phyloP scores from a whole-genome alignment of 2,329 filamentous ascomycete species.

The Herpotrichia juniperi region DNA sequence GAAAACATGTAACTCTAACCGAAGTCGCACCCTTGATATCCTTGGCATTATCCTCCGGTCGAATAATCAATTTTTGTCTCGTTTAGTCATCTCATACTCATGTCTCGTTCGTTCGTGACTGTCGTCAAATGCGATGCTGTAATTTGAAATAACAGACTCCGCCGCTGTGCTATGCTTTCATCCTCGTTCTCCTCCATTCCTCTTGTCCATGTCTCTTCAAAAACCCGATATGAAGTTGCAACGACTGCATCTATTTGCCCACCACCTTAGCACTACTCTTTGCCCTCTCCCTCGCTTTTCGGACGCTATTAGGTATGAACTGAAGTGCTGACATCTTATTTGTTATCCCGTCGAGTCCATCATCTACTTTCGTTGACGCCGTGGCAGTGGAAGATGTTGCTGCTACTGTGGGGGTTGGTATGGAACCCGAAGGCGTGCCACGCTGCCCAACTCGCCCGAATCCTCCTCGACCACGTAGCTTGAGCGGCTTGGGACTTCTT shows the following conservation, averaged over 20 bases:
- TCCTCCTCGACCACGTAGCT: conserved; percentile 26
- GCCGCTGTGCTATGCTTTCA: no score
- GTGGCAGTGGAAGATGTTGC: no score
- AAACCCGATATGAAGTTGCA: neutral
- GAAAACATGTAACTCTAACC: no score
- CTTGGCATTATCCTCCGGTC: no score
- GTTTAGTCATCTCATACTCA: no score
- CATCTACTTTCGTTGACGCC: neutral
- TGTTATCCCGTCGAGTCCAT: conserved; percentile 47
- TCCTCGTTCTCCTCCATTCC: no score
- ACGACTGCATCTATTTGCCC: neutral
- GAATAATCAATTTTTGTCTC: no score
- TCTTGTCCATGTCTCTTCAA: neutral
- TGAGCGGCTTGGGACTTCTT: neutral
- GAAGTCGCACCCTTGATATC: no score
- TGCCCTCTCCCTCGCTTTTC: conserved; percentile 1
- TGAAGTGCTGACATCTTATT: conserved; percentile 73
- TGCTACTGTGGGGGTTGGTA: neutral
- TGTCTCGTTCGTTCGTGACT: no score
- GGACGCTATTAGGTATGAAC: conserved; percentile 71
- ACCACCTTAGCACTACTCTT: neutral
- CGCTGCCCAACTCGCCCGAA: conserved; percentile 18
- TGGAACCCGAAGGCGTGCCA: neutral
- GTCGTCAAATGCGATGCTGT: no score
- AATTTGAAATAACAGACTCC: no score